Conservation (phyloP, 2,329 filamentous ascomycete genomes). For the Trichoderma harzianum region DNA sequence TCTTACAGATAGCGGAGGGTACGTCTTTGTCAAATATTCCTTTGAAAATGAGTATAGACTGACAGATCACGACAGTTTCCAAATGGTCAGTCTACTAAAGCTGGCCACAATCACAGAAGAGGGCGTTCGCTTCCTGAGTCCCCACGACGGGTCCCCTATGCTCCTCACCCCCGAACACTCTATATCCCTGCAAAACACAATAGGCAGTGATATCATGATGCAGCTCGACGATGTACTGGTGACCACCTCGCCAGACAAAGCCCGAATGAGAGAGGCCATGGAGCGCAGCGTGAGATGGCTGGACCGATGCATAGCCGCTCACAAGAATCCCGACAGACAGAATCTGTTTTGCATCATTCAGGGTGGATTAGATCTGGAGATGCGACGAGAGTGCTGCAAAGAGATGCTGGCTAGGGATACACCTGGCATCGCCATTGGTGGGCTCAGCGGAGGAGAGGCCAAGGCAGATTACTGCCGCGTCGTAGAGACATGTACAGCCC, state of each 20-base stretch:
- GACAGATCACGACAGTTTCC: conserved; percentile 64
- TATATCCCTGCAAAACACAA: conserved; percentile 91
- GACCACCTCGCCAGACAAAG: conserved; percentile 86
- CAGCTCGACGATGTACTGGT: conserved; percentile 97
- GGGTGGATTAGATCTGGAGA: conserved; percentile 83
- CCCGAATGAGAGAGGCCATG: conserved; percentile 92
- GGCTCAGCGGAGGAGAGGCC: conserved; percentile 89
- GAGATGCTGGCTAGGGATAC: conserved; percentile 90
- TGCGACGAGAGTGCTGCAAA: conserved; percentile 77
- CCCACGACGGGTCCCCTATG: conserved; percentile 94
- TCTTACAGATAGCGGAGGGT: conserved; percentile 76
- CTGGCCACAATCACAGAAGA: conserved; percentile 93
- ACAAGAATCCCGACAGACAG: conserved; percentile 76
- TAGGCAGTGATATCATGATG: conserved; percentile 99
- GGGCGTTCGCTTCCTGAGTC: conserved; percentile 92
- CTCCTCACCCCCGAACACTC: conserved; percentile 96
- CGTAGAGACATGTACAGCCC: conserved; percentile 76
- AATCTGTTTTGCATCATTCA: conserved; percentile 99
- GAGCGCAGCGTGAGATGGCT: conserved; percentile 91
- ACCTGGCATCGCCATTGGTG: conserved; percentile 94
- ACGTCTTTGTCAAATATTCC: conserved; percentile 26
- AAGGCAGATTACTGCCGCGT: conserved; percentile 91
- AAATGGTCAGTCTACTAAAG: conserved; percentile 96
- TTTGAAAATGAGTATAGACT: not conserved
- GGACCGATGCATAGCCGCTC: conserved; percentile 88